Conservation (phyloP, 257 asterid species). For the Nicotiana attenuata region DNA sequence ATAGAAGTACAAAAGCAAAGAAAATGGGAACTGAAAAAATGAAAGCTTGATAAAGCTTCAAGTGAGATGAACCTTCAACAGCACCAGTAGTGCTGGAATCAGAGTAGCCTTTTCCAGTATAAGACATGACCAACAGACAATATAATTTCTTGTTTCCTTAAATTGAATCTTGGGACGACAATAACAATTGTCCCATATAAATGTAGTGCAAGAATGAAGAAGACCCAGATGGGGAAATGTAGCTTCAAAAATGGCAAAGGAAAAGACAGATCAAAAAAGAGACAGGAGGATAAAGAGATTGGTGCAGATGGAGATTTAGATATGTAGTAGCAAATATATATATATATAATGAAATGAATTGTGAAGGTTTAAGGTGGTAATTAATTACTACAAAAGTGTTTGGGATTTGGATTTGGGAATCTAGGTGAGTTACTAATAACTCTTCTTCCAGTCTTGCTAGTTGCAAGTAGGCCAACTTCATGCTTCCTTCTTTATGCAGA, state of each 20-base stretch:
- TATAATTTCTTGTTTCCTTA: background rate
- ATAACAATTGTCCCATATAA: background rate
- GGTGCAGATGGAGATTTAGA: background rate
- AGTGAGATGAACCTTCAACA: conserved; percentile 38
- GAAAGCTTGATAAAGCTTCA: conserved; percentile 65
- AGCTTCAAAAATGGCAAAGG: background rate
- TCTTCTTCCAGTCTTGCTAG: background rate
- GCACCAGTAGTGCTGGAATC: conserved; percentile 15
- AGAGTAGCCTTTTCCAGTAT: background rate
- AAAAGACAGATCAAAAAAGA: conserved; percentile 6
- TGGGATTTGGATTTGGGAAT: background rate
- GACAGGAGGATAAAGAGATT: background rate
- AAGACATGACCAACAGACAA: conserved; percentile 25
- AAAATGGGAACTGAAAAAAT: conserved; percentile 63
- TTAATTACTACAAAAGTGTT: no score
- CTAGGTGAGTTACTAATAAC: no score
- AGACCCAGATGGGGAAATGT: conserved; percentile 1
- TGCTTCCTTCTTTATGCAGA: background rate
- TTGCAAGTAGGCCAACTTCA: background rate
- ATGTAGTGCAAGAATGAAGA: conserved; percentile 2
- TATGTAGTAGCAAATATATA: no score
- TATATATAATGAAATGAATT: background rate
- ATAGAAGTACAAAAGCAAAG: conserved; percentile 56
- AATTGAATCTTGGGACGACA: background rate
- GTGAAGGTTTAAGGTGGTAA: background rate